Conservation (phyloP, 192 early-diverging fungal species). For the Coemansia sp. region DNA sequence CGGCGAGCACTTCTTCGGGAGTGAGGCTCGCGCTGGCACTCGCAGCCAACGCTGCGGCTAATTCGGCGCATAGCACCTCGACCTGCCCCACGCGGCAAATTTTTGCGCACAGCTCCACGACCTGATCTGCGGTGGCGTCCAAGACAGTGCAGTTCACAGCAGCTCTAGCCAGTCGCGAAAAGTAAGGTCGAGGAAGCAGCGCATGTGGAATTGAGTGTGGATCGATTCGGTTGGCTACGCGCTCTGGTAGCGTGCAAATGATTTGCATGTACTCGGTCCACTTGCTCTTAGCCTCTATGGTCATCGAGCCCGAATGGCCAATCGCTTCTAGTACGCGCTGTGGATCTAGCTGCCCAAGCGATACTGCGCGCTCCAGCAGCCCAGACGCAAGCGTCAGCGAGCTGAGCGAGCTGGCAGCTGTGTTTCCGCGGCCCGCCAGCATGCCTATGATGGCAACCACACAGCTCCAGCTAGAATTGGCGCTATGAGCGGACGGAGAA, state of each 20-base stretch:
- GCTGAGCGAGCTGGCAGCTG: neutral
- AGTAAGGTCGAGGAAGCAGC: conserved; percentile 26
- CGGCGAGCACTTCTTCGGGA: neutral
- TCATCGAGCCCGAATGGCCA: neutral
- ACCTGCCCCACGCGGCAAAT: conserved; percentile 42
- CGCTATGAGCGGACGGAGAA: neutral
- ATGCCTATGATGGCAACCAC: conserved; percentile 1
- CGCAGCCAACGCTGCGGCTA: conserved; percentile 24
- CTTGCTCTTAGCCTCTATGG: neutral
- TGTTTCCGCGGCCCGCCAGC: neutral
- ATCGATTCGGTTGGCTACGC: conserved; percentile 37
- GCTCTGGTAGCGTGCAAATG: conserved; percentile 33
- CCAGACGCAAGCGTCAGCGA: conserved; percentile 17
- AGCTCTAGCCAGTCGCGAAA: conserved; percentile 18
- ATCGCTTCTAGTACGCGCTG: neutral
- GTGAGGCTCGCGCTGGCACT: neutral
- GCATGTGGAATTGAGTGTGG: conserved; percentile 21
- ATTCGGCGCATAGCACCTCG: conserved; percentile 18
- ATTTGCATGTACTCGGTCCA: conserved; percentile 40
- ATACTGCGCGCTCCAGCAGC: conserved; percentile 2
- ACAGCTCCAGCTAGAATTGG: neutral
- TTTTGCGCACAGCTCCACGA: conserved; percentile 35
- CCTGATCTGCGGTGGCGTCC: neutral
- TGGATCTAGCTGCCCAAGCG: conserved; percentile 3
- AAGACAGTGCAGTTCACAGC: conserved; percentile 4